Percentiles rank a stretch among this genome's conserved stretches.
Conservation (phyloP, 1,284 basidiomycete species). For the Singerocomus inundabilis region DNA sequence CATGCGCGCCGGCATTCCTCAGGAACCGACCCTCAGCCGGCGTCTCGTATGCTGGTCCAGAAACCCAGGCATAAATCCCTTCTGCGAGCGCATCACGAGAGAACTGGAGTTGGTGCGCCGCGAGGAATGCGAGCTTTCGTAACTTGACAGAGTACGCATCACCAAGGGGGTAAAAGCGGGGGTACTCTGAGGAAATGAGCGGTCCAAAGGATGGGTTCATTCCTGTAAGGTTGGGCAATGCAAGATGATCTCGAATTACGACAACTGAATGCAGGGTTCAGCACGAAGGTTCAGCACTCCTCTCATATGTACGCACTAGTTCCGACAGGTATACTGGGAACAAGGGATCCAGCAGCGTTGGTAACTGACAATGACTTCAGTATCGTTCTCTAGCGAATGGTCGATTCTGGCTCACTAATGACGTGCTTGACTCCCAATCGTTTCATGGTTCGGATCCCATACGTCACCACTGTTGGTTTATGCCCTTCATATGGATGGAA, state of each 20-base stretch:
- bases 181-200: conserved; percentile 48
- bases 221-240: conserved; percentile 73
- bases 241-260: conserved; percentile 79
- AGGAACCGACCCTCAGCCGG: conserved; percentile 78
- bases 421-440: conserved; percentile 69
- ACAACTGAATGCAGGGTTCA: conserved; percentile 54
- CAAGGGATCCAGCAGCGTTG: conserved; percentile 80
- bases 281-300: background rate
- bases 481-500: conserved; percentile 86
- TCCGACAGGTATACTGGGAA: conserved; percentile 70
- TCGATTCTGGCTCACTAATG: conserved; percentile 53
- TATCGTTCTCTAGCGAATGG: background rate
- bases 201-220: conserved; percentile 80
- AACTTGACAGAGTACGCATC: conserved; percentile 73
- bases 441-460: conserved; percentile 76
- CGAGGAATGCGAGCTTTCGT: conserved; percentile 67
- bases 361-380: conserved; percentile 55
- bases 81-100: conserved; percentile 55
- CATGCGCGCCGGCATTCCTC: conserved; percentile 70
- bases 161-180: conserved; percentile 77
- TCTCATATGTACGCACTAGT: conserved; percentile 56
- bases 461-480: conserved; percentile 61
- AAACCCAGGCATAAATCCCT: conserved; percentile 84
- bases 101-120: conserved; percentile 57
- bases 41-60: conserved; percentile 83